Evolutionary conservation across 139 green algal genomes (phyloP), one percentile per base, ranked within the genome.

Genomic region (Zygnema circumcarinatum): DNA sequence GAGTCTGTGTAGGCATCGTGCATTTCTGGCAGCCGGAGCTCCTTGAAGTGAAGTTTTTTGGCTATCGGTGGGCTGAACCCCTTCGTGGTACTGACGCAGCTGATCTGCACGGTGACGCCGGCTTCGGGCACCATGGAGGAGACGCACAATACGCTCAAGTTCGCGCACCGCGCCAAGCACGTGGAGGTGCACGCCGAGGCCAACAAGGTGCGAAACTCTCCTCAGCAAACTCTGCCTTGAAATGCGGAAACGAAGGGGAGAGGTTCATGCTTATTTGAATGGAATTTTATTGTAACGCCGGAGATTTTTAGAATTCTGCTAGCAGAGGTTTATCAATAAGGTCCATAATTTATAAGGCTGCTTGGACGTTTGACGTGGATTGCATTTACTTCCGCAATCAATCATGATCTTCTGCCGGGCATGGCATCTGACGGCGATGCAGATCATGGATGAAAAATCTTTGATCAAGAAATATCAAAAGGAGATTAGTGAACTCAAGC

Each of bases 81-180:
- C n/a, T n/a, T n/a, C n/a, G n/a, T n/a, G n/a, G n/a, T n/a, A n/a
- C n/a, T n/a, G n/a, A n/a, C 7, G 81, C 83, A 88, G 81, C 35
- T 91, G 35, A 88, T 91, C 7, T 91, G 96, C 88, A 98, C 95
- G 79, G 93, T 98, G 76, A 98, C 96, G 0, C 96, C 96, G 0
- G 95, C 94, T 1, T 94, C 89, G 11, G 93, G 89, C 0, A 94
- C 98, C 91, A 86, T 92, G 2, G 95, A 98, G 82, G 96, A 99
- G 92, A 98, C 96, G 0, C 92, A 96, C 88, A 99, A 99, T 94
- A 99, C 96, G n/a, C 95, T 99, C 86, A 98, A 98, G 84, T 99
- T 98, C 92, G 96, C 96, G n/a, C 91, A 92, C 32, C 89, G 96
- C 0, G 96, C 96, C 56, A 98, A 98, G 92, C 93, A 95, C 80